Evolutionary conservation across 345 rosid genomes (phyloP).

Genomic region (Moricandia moricandioides): DNA sequence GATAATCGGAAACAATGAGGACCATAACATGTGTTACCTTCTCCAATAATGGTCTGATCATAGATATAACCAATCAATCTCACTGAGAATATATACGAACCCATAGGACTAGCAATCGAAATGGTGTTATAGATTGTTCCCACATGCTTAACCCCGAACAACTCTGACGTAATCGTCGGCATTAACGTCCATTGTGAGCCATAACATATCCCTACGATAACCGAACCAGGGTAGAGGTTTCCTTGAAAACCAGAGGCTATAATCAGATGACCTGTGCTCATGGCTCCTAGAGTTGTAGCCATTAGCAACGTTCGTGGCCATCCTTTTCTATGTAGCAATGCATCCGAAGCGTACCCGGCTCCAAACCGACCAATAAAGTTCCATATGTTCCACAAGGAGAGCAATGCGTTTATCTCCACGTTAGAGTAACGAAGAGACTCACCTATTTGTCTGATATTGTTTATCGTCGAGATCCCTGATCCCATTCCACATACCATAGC

Average conservation of each 20-base stretch:
- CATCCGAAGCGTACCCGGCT: constrained; percentile 63
- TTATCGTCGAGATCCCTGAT: constrained; percentile 67
- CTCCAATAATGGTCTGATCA: constrained; percentile 46
- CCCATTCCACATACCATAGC: constrained; percentile 83
- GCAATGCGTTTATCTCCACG: constrained; percentile 53
- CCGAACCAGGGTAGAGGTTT: constrained; percentile 57
- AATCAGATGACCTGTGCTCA: constrained; percentile 54
- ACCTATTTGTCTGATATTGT: constrained; percentile 79
- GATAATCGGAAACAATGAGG: constrained; percentile 65
- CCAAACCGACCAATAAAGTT: constrained; percentile 84
- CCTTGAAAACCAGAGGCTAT: constrained; percentile 64
- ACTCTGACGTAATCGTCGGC: constrained; percentile 70
- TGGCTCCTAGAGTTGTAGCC: constrained; percentile 55
- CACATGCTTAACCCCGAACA: constrained; percentile 74
- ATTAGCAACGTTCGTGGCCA: constrained; percentile 68
- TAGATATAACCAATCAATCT: constrained; percentile 74
- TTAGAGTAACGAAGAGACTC: constrained; percentile 61
- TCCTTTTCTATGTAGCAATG: constrained; percentile 52
- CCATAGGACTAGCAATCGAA: constrained; percentile 71
- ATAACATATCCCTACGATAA: constrained; percentile 66
- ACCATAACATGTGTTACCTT: constrained; percentile 55
- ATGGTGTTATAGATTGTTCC: constrained; percentile 86
- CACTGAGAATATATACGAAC: constrained; percentile 76
- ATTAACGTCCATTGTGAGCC: constrained; percentile 82
- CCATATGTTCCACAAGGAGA: constrained; percentile 77